Evolutionary conservation across 2,329 filamentous ascomycete genomes (phyloP), one percentile per base, ranked within the genome.

Genomic region (Beauveria australis): DNA sequence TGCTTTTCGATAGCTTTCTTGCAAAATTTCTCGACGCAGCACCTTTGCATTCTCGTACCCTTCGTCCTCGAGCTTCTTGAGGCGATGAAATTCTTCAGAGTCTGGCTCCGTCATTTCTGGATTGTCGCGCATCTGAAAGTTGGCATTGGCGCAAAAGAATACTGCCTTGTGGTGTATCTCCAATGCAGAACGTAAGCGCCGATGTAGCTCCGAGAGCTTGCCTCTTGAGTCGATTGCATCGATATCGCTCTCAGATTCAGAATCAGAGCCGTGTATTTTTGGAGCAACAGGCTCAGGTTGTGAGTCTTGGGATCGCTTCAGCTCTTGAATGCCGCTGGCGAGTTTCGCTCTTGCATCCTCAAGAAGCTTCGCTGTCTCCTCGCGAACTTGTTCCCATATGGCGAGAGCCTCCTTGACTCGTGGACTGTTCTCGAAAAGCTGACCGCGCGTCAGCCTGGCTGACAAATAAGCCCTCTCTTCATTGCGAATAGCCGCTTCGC

Each of bases 121-220:
- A 60, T 92, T 84, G 0, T 84, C 83, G 69, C 92, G 94, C 63
- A 95, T 89, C 68, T 96, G 91, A 69, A 86, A 97, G 66, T 87
- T 87, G 0, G 87, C 88, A 66, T 92, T 96, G 16, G 88, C 91
- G 28, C 87, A 87, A 69, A 95, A 96, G 74, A 97, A 97, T 1
- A 85, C 80, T 33, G 88, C 91, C 65, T 88, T 86, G 70, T 97
- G 93, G 63, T 93, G 82, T 48, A 95, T 73, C 69, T 96, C 91
- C 19, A 96, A 77, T 2, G 89, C 86, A 22, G 79, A 81, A 10
- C 91, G 86, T 24, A 97, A 77, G 48, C 85, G 82, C 58, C 60
- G 51, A 6, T 62, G 63, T 14, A 62, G 43, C 19, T 65, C 63
- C 9, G 55, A 55, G 14, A 60, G 26, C 22, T 52, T 60, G 1